A percentile compares a stretch with the other conserved stretches of the same genome.
Evolutionary conservation across 2,329 filamentous ascomycete genomes (phyloP).

Genomic region (Ophiostoma angusticollis): DNA sequence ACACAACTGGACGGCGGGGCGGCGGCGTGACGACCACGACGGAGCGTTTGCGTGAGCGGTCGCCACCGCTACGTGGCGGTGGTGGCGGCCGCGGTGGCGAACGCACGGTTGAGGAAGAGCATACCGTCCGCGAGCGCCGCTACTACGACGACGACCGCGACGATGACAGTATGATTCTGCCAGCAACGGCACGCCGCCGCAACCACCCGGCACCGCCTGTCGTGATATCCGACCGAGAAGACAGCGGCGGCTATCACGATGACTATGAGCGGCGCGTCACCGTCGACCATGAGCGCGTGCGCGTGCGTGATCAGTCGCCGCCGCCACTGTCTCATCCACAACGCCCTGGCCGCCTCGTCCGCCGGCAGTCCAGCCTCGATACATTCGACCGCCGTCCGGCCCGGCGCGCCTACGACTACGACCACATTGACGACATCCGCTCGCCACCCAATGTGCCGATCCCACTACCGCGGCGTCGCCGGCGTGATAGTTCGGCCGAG

Average conservation of each 20-base stretch:
- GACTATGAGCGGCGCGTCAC: slow-evolving; percentile 40
- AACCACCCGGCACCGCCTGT: slow-evolving; percentile 15
- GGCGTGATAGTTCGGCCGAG: slow-evolving; percentile 5
- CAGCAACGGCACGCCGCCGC: slow-evolving; percentile 19
- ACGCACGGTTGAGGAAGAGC: slow-evolving; percentile 34
- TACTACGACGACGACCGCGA: slow-evolving; percentile 40
- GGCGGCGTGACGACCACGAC: slow-evolving; percentile 17
- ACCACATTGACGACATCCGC: slow-evolving; percentile 1
- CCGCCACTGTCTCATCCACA: slow-evolving; percentile 38
- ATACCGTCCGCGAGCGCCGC: slow-evolving; percentile 33
- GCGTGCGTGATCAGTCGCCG: neutral
- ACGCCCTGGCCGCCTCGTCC: slow-evolving; percentile 51
- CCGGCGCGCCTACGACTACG: slow-evolving; percentile 8
- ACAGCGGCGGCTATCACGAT: slow-evolving; percentile 28
- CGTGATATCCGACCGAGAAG: slow-evolving; percentile 3
- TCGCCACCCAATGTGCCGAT: slow-evolving; percentile 15
- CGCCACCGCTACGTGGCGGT: neutral
- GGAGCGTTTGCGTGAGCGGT: slow-evolving; percentile 25
- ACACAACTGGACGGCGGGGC: neutral
- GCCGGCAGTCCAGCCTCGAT: slow-evolving; percentile 80
- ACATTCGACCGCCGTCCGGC: slow-evolving; percentile 68
- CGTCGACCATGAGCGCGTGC: neutral
- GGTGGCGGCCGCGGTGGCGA: slow-evolving; percentile 24
- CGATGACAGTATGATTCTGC: slow-evolving; percentile 3
- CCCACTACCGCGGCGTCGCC: neutral